Conservation (phyloP, 2,329 filamentous ascomycete species). For the Fusarium sp. region DNA sequence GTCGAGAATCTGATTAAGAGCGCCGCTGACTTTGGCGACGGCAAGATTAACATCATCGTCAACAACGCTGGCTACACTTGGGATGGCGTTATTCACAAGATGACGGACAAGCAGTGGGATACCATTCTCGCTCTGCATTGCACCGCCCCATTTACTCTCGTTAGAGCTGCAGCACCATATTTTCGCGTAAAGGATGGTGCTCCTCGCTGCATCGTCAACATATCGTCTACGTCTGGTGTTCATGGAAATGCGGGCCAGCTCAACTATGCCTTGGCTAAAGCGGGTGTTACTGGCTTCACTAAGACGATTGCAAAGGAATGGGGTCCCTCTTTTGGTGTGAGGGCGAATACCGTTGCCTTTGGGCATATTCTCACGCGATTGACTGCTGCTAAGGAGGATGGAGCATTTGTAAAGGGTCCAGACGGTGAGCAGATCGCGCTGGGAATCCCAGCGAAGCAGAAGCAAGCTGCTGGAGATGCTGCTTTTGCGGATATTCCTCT, state of each 20-base stretch:
- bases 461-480: slow-evolving; percentile 55
- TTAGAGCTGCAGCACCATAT: slow-evolving; percentile 83
- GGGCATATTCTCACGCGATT: slow-evolving; percentile 83
- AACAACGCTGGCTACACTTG: slow-evolving; percentile 95
- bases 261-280: slow-evolving; percentile 89
- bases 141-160: slow-evolving; percentile 86
- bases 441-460: slow-evolving; percentile 76
- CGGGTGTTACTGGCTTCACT: slow-evolving; percentile 83
- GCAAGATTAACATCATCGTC: slow-evolving; percentile 91
- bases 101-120: slow-evolving; percentile 91
- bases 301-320: slow-evolving; percentile 95
- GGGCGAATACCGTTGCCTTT: slow-evolving; percentile 86
- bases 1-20: slow-evolving; percentile 77
- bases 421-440: slow-evolving; percentile 80
- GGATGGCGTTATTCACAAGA: slow-evolving; percentile 94
- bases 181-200: slow-evolving; percentile 89
- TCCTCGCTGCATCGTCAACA: slow-evolving; percentile 83
- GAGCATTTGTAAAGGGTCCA: slow-evolving; percentile 80
- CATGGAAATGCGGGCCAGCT: slow-evolving; percentile 92
- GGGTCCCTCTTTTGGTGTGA: slow-evolving; percentile 85
- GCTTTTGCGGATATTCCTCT: slow-evolving; percentile 80
- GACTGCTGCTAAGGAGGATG: slow-evolving; percentile 86
- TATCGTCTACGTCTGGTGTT: slow-evolving; percentile 83
- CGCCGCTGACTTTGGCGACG: slow-evolving; percentile 82
- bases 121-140: slow-evolving; percentile 86